These are phyloP conservation scores for Mycena maculata DNA, from an alignment of 768 basidiomycete species.

Conservation along the genomic window DNA sequence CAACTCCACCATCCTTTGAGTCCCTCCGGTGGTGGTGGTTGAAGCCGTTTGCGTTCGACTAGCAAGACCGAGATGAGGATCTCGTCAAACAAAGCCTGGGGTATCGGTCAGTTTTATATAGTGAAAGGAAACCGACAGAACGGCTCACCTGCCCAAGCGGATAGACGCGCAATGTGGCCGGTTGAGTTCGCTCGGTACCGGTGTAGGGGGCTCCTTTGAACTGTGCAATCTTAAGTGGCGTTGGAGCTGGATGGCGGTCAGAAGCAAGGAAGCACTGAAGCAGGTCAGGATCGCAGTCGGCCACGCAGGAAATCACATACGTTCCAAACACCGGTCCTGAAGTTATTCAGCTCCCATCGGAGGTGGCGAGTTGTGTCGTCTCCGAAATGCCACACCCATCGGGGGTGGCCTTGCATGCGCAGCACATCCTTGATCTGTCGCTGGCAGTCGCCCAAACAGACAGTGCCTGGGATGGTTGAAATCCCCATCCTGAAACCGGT, in stretches of 20 bases:
- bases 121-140: constrained; percentile 14
- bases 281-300: background rate
- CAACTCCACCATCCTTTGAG: no score
- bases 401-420: background rate
- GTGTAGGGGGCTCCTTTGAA: constrained; percentile 10
- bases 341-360: constrained; percentile 18
- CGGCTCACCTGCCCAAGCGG: constrained; percentile 23
- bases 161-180: constrained; percentile 15
- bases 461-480: constrained; percentile 27
- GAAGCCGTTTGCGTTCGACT: constrained; percentile 47
- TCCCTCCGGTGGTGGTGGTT: constrained; percentile 31
- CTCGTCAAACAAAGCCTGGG: constrained; percentile 46
- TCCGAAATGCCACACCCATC: constrained; percentile 19
- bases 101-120: constrained; percentile 39
- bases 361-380: constrained; percentile 15
- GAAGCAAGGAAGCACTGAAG: background rate
- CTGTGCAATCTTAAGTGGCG: constrained; percentile 22
- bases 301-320: background rate
- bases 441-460: constrained; percentile 8
- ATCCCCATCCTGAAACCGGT: constrained; percentile 29
- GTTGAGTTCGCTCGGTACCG: constrained; percentile 1
- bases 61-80: constrained; percentile 48
- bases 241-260: background rate
- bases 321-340: constrained; percentile 18
- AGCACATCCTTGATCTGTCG: constrained; percentile 9